These are phyloP conservation scores for Neurospora sp. DNA, from an alignment of 2,329 filamentous ascomycete genomes.

Conservation along the genomic window DNA sequence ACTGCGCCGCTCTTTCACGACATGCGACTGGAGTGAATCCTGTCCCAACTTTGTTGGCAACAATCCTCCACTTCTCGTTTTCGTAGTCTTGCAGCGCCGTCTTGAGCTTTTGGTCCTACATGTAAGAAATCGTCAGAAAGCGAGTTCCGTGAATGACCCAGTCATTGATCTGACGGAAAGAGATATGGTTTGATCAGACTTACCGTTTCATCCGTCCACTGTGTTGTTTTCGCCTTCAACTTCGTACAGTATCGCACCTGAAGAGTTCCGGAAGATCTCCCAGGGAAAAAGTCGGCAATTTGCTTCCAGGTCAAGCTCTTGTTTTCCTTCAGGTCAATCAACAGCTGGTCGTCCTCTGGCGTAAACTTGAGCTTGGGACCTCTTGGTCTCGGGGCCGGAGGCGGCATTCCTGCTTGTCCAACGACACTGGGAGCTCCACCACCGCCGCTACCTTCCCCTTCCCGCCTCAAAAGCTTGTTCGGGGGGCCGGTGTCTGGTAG, in stretches of 20 bases:
- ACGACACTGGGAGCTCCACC: conserved; percentile 73
- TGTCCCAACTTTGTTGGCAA: conserved; percentile 81
- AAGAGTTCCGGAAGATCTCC: conserved; percentile 77
- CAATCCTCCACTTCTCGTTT: conserved; percentile 85
- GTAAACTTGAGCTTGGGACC: conserved; percentile 93
- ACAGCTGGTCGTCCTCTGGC: conserved; percentile 75
- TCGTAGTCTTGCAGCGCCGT: conserved; percentile 75
- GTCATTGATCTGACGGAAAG: neutral
- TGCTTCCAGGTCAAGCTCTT: conserved; percentile 96
- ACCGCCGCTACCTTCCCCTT: conserved; percentile 31
- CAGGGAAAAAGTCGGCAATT: conserved; percentile 92
- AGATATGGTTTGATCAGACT: conserved; percentile 22
- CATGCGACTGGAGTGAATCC: conserved; percentile 84
- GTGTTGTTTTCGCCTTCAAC: conserved; percentile 83
- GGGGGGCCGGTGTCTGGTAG: conserved; percentile 64
- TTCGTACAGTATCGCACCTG: conserved; percentile 95
- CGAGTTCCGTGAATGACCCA: neutral
- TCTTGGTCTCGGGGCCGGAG: conserved; percentile 67
- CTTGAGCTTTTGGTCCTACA: conserved; percentile 65
- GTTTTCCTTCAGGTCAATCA: conserved; percentile 88
- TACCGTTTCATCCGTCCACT: conserved; percentile 92
- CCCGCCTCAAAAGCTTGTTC: conserved; percentile 55
- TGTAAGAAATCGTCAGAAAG: conserved; percentile 1
- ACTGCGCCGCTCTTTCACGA: conserved; percentile 64
- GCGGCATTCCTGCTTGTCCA: conserved; percentile 77